Conservation (phyloP, 2,329 filamentous ascomycete species). For the Neobulgaria alba region DNA sequence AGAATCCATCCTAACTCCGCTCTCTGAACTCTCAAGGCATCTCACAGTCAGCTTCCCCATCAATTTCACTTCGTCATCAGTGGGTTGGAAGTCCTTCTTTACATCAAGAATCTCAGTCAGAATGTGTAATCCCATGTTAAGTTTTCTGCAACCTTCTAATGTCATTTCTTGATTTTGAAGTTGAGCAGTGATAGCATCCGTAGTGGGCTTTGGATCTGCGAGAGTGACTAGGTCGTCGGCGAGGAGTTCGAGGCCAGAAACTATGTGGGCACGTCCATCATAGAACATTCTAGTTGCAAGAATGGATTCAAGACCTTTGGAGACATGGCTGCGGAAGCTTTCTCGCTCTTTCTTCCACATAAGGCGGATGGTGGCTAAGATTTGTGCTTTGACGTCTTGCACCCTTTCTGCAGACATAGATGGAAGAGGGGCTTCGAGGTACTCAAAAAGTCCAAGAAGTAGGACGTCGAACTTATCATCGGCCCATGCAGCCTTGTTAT, state of each 20-base stretch:
- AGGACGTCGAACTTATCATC: conserved; percentile 63
- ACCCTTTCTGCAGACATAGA: conserved; percentile 53
- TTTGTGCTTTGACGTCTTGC: conserved; percentile 66
- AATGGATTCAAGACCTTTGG: conserved; percentile 58
- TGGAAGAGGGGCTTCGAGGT: conserved; percentile 53
- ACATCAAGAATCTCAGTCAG: conserved; percentile 47
- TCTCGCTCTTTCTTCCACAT: conserved; percentile 60
- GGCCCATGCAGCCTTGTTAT: conserved; percentile 53
- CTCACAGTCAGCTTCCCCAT: conserved; percentile 44
- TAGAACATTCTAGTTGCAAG: conserved; percentile 57
- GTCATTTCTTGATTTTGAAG: conserved; percentile 37
- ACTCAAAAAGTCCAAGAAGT: conserved; percentile 60
- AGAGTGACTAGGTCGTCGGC: conserved; percentile 63
- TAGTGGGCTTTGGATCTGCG: conserved; percentile 54
- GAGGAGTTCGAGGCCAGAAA: conserved; percentile 64
- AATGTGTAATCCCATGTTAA: conserved; percentile 56
- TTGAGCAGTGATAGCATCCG: conserved; percentile 42
- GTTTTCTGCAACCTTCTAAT: conserved; percentile 41
- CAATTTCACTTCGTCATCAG: conserved; percentile 40
- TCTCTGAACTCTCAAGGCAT: conserved; percentile 52
- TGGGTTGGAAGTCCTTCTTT: conserved; percentile 37
- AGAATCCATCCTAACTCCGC: conserved; percentile 63
- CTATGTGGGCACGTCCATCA: conserved; percentile 62
- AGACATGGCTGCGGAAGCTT: conserved; percentile 58
- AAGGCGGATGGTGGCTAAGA: conserved; percentile 64